A percentile compares a stretch with the other conserved stretches of the same genome.
Conservation (phyloP, 139 green algal species). For the Coelastrella sp. region DNA sequence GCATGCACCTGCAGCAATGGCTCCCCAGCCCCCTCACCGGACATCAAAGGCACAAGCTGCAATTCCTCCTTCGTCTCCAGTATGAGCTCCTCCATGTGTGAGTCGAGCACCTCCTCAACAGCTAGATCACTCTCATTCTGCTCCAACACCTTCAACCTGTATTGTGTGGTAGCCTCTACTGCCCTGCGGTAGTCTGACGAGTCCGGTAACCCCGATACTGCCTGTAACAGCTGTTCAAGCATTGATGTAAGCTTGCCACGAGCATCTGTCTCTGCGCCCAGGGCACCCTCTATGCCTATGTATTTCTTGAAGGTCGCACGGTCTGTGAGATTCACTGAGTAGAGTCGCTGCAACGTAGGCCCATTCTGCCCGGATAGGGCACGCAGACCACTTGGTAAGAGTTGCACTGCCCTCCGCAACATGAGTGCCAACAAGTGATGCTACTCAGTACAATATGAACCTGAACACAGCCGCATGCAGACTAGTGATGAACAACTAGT, state of each 20-base stretch:
- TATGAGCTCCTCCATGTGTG: conserved; percentile 71
- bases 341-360: conserved; percentile 13
- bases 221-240: conserved; percentile 15
- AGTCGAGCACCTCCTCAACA: conserved; percentile 71
- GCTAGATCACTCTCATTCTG: conserved; percentile 62
- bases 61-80: conserved; percentile 64
- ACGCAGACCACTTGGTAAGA: conserved; percentile 16
- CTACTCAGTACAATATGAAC: not conserved
- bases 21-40: conserved; percentile 41
- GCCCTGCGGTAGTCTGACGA: conserved; percentile 61
- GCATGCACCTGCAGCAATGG: no score
- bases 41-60: conserved; percentile 57
- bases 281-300: conserved; percentile 39
- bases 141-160: conserved; percentile 63
- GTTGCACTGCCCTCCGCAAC: conserved; percentile 12
- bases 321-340: conserved; percentile 43
- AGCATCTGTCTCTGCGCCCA: conserved; percentile 26
- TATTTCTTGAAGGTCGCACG: conserved; percentile 48
- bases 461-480: not conserved
- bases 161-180: conserved; percentile 58
- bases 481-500: not conserved
- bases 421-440: no score
- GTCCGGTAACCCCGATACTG: conserved; percentile 42
- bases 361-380: not conserved
- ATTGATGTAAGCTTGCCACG: conserved; percentile 25